Percentiles rank a stretch among this genome's conserved stretches.
These are phyloP conservation scores for Eutreptiella sp. DNA, from an alignment of 208 protist species.

Conservation along the genomic window DNA sequence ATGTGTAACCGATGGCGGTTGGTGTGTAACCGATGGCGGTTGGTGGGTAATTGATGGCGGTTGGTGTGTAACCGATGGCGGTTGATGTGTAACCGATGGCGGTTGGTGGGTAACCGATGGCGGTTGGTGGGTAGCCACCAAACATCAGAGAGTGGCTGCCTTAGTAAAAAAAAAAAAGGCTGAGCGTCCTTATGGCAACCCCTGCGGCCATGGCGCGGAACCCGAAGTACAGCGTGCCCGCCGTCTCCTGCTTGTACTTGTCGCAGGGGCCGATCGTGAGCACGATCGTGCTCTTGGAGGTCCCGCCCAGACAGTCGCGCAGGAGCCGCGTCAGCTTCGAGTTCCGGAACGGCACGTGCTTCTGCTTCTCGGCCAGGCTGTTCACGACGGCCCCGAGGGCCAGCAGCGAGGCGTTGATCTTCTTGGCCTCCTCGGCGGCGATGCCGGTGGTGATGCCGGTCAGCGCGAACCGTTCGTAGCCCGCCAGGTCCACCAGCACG, in stretches of 20 bases:
- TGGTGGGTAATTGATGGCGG: no score
- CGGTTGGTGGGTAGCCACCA: no score
- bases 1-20: no score
- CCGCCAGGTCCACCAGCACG: constrained; percentile 47
- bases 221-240: constrained; percentile 20
- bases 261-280: constrained; percentile 25
- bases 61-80: no score
- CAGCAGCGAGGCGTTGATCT: constrained; percentile 41
- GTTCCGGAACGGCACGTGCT: constrained; percentile 34
- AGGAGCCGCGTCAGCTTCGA: constrained; percentile 39
- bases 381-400: constrained; percentile 39
- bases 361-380: constrained; percentile 28
- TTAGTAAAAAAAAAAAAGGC: no score
- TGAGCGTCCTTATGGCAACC: no score
- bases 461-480: constrained; percentile 40
- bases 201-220: constrained; percentile 68
- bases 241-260: constrained; percentile 10
- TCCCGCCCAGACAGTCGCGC: constrained; percentile 37
- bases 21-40: no score
- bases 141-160: no score
- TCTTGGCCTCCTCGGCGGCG: constrained; percentile 31
- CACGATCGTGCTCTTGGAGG: constrained; percentile 31
- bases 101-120: no score
- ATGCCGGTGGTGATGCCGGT: constrained; percentile 21
- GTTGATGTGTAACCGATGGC: no score